Percentiles rank a stretch among this genome's conserved stretches.
phyloP scores from a whole-genome alignment of 108 stramenopile species.

The Stephanodiscus triporus region DNA sequence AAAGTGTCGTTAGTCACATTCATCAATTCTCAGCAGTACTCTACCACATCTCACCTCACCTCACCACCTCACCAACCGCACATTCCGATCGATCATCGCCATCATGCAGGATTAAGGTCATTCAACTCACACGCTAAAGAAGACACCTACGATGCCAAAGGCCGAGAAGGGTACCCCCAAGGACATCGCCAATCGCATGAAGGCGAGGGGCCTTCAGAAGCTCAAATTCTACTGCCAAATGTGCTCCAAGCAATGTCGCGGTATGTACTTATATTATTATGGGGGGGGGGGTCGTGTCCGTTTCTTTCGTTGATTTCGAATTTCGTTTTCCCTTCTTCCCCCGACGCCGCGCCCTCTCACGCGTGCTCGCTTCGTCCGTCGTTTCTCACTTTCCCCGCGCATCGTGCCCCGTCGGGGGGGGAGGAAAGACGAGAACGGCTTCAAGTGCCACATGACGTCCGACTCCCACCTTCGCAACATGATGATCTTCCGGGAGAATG shows the following conservation, averaged over 20 bases:
- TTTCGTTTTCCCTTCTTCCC: too few species aligned
- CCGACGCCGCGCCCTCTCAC: too few species aligned
- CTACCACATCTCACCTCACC: too few species aligned
- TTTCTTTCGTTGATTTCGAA: background rate
- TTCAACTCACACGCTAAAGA: too few species aligned
- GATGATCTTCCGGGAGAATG: conserved; percentile 92
- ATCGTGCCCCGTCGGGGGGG: background rate
- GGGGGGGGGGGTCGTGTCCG: too few species aligned
- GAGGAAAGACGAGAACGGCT: conserved; percentile 82
- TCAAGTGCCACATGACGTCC: conserved; percentile 97
- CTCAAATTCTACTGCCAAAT: conserved; percentile 98
- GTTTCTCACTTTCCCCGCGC: background rate
- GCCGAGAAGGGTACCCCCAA: conserved; percentile 83
- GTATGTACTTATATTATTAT: conserved; percentile 3
- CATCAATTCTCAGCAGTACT: too few species aligned
- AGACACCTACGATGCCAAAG: conserved; percentile 85
- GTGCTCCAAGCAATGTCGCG: conserved; percentile 98
- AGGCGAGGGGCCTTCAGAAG: conserved; percentile 96
- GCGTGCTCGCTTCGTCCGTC: too few species aligned
- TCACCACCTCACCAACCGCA: too few species aligned
- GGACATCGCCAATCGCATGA: conserved; percentile 92
- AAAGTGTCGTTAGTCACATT: too few species aligned
- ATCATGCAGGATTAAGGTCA: too few species aligned
- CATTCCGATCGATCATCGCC: too few species aligned
- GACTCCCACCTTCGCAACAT: conserved; percentile 98